A percentile compares a stretch with the other conserved stretches of the same genome.
Evolutionary conservation across 495 filamentous ascomycete species (phyloP).

Genomic region (Xylona heveae): DNA sequence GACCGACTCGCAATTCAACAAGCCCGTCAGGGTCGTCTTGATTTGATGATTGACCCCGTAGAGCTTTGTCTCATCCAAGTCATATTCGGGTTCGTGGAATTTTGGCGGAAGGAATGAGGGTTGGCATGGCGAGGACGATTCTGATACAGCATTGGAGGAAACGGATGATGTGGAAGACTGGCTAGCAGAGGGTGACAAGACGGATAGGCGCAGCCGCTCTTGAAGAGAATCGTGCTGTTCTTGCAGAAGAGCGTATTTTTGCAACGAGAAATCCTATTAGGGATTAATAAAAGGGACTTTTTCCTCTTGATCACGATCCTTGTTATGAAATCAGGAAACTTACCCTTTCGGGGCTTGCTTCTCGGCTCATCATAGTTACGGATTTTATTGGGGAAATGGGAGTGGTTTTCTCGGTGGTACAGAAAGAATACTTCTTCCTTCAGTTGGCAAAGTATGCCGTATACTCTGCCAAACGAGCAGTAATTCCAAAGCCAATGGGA

Average conservation of each 20-base stretch:
- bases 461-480: too few species aligned
- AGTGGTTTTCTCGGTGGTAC: too few species aligned
- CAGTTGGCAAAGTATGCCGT: too few species aligned
- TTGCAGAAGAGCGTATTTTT: constrained; percentile 31
- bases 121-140: constrained; percentile 6
- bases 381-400: too few species aligned
- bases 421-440: too few species aligned
- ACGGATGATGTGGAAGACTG: constrained; percentile 11
- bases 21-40: constrained; percentile 40
- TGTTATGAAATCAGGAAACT: background rate
- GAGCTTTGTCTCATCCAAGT: constrained; percentile 30
- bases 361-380: too few species aligned
- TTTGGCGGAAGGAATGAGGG: constrained; percentile 8
- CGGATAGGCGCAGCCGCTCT: constrained; percentile 18
- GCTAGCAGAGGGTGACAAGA: constrained; percentile 10
- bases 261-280: constrained; percentile 23
- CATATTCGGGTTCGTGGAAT: constrained; percentile 22
- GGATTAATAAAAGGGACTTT: background rate
- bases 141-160: constrained; percentile 12
- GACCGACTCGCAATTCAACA: constrained; percentile 40
- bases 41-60: constrained; percentile 40
- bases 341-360: constrained; percentile 7
- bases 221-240: constrained; percentile 30
- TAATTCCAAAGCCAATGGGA: too few species aligned
- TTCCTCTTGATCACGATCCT: background rate